phyloP scores from a whole-genome alignment of 2,329 filamentous ascomycete species.

The Westerdykella ornata region DNA sequence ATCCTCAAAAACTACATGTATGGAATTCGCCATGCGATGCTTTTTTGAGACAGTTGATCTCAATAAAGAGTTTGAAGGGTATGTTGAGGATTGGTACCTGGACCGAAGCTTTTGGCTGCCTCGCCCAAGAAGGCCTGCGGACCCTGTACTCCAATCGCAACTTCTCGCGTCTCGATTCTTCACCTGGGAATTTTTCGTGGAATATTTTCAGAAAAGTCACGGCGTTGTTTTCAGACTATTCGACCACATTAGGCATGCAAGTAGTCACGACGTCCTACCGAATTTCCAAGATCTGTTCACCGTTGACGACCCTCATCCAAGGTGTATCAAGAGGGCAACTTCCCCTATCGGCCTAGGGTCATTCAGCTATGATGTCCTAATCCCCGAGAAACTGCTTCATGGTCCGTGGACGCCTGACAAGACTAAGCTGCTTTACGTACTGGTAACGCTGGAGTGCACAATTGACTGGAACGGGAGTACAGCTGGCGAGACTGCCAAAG shows the following conservation, averaged over 20 bases:
- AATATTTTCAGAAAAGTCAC: constrained; percentile 28
- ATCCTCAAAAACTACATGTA: constrained; percentile 20
- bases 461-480: constrained; percentile 32
- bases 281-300: constrained; percentile 28
- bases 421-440: constrained; percentile 26
- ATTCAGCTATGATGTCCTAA: constrained; percentile 12
- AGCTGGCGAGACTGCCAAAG: constrained; percentile 30
- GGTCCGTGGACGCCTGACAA: constrained; percentile 30
- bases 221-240: constrained; percentile 19
- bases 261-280: neutral
- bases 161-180: constrained; percentile 32
- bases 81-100: no score
- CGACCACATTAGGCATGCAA: no score
- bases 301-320: no score
- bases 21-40: constrained; percentile 27
- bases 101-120: no score
- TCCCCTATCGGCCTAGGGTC: no score
- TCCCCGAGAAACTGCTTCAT: constrained; percentile 34
- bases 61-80: constrained; percentile 15
- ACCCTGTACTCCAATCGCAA: constrained; percentile 21
- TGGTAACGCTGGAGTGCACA: constrained; percentile 30
- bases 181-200: constrained; percentile 32
- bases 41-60: constrained; percentile 34
- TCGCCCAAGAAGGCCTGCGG: constrained; percentile 12
- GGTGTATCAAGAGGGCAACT: no score